Evolutionary conservation across 75 land plant genomes (phyloP).

Genomic region (Picea glauca): DNA sequence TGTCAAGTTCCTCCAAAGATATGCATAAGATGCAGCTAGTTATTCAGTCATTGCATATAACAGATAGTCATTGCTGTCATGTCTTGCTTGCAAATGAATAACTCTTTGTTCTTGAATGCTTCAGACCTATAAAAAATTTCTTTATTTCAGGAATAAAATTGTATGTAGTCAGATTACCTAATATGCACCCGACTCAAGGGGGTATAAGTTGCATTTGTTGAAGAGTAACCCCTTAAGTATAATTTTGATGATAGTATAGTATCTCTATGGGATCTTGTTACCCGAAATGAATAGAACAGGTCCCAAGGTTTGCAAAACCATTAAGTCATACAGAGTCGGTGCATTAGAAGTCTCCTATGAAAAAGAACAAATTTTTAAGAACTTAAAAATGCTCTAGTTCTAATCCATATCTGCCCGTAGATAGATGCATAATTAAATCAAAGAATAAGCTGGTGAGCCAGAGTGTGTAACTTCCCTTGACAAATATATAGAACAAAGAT

Average conservation of each 20-base stretch:
- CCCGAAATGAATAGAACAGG: not conserved
- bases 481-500: not conserved
- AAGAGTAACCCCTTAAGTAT: not conserved
- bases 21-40: not conserved
- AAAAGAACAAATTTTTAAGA: not conserved
- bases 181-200: not conserved
- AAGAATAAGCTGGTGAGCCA: not conserved
- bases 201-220: not conserved
- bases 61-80: not conserved
- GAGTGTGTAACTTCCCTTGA: constrained; percentile 3
- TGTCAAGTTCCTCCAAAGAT: not conserved
- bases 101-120: constrained; percentile 3
- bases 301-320: not conserved
- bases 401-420: not conserved
- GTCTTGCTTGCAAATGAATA: not conserved
- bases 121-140: not conserved
- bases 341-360: not conserved
- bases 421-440: not conserved
- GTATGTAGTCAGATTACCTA: not conserved
- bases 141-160: not conserved
- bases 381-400: not conserved
- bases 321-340: not conserved
- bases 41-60: not conserved
- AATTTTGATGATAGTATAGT: not conserved
- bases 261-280: not conserved